Conservation (phyloP, 306 rosid species). For the Purshia tridentata region DNA sequence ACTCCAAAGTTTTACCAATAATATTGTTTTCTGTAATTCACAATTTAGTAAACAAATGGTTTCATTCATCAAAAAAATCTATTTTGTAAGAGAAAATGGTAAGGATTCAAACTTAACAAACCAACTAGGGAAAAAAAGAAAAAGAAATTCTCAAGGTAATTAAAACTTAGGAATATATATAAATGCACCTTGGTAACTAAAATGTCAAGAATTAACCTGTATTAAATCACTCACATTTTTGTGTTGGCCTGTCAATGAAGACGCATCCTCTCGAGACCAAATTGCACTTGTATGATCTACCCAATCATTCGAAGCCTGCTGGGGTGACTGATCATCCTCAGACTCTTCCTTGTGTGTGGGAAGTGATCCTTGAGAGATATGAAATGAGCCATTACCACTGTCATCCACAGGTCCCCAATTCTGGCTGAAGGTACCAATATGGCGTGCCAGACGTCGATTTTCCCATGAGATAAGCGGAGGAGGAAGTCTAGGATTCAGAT, state of each 20-base stretch:
- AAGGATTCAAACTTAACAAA: not conserved
- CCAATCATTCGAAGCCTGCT: slow-evolving; percentile 44
- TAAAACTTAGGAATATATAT: not conserved
- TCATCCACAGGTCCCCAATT: slow-evolving; percentile 52
- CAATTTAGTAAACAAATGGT: not conserved
- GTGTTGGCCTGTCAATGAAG: slow-evolving; percentile 28
- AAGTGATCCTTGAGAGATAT: slow-evolving; percentile 49
- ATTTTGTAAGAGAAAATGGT: not conserved
- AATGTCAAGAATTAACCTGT: slow-evolving; percentile 49
- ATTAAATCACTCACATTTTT: slow-evolving; percentile 47
- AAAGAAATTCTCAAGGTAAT: not conserved
- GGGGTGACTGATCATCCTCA: slow-evolving; percentile 61
- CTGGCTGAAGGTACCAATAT: slow-evolving; percentile 50
- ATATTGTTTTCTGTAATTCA: not conserved
- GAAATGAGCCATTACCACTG: slow-evolving; percentile 42
- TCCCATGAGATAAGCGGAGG: slow-evolving; percentile 63
- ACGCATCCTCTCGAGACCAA: slow-evolving; percentile 28
- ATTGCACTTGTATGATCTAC: slow-evolving; percentile 23
- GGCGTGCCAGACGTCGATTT: slow-evolving; percentile 47
- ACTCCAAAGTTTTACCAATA: slow-evolving; percentile 1
- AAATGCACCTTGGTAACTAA: slow-evolving; percentile 4
- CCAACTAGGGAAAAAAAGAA: not conserved
- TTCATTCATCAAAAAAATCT: not conserved
- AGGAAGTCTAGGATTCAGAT: slow-evolving; percentile 80
- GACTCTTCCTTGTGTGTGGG: slow-evolving; percentile 71